Percentiles rank a stretch among this genome's conserved stretches.
Evolutionary conservation across 1,284 basidiomycete genomes (phyloP).

Genomic region (Apiotrichum siamense): DNA sequence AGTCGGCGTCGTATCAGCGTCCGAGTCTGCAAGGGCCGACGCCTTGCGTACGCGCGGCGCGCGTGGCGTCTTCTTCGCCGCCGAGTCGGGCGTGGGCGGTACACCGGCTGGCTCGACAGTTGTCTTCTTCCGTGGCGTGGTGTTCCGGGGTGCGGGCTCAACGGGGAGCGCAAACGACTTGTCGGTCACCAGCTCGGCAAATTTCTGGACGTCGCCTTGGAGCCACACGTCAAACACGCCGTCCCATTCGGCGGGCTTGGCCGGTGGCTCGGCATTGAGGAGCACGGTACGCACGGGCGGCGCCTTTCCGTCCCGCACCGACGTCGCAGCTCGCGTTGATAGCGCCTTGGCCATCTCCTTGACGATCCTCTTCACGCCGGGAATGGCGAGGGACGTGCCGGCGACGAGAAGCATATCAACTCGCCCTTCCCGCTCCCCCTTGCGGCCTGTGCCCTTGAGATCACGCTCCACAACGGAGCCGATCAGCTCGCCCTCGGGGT

Average conservation of each 20-base stretch:
- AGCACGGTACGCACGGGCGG: constrained; percentile 65
- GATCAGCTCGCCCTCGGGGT: constrained; percentile 80
- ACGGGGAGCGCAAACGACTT: constrained; percentile 6
- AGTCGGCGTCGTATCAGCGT: not conserved
- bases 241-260: constrained; percentile 78
- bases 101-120: not conserved
- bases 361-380: constrained; percentile 87
- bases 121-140: constrained; percentile 2
- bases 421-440: constrained; percentile 30
- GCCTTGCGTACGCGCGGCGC: not conserved
- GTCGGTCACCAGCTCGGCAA: constrained; percentile 51
- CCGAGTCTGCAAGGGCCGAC: not conserved
- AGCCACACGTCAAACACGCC: constrained; percentile 88
- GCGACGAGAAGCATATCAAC: constrained; percentile 78
- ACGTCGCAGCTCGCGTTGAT: constrained; percentile 30
- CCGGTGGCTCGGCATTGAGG: constrained; percentile 83
- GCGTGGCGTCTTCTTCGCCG: constrained; percentile 1
- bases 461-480: constrained; percentile 71
- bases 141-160: not conserved
- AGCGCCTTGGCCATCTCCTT: constrained; percentile 83
- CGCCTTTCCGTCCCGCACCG: constrained; percentile 18
- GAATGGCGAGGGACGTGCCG: constrained; percentile 82
- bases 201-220: constrained; percentile 77
- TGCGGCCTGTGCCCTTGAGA: constrained; percentile 55
- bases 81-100: constrained; percentile 1